phyloP scores from a whole-genome alignment of 129 eudicot genomes.

The Smallanthus sonchifolius region DNA sequence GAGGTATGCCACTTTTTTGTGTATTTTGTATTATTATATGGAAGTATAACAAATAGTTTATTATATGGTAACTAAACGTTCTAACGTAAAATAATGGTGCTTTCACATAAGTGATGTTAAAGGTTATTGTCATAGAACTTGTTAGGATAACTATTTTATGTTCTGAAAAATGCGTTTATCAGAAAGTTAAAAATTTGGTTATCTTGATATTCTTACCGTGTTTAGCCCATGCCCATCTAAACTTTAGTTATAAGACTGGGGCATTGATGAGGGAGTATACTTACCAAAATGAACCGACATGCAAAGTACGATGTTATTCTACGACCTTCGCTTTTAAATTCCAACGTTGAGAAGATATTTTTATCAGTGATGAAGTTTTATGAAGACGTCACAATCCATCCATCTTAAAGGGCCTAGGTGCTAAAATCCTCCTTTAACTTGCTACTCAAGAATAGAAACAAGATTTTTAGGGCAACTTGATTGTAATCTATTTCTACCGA shows the following conservation, averaged over 20 bases:
- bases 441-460: not conserved
- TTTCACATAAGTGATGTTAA: not conserved
- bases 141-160: not conserved
- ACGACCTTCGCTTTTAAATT: not conserved
- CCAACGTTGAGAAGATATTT: not conserved
- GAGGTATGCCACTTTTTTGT: slow-evolving; percentile 48
- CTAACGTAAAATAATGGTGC: not conserved
- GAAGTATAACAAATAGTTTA: not conserved
- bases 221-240: not conserved
- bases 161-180: not conserved
- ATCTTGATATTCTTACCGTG: not conserved
- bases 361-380: not conserved
- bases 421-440: not conserved
- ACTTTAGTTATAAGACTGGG: not conserved
- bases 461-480: not conserved
- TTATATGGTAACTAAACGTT: not conserved
- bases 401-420: not conserved
- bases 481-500: not conserved
- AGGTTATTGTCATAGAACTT: not conserved
- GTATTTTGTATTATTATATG: slow-evolving; percentile 6
- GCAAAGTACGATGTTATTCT: no score
- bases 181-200: not conserved
- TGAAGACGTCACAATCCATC: not conserved
- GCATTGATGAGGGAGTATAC: not conserved
- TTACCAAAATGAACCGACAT: not conserved